Evolutionary conservation across 441 rosid genomes (phyloP).

Genomic region (Brassica balearica): DNA sequence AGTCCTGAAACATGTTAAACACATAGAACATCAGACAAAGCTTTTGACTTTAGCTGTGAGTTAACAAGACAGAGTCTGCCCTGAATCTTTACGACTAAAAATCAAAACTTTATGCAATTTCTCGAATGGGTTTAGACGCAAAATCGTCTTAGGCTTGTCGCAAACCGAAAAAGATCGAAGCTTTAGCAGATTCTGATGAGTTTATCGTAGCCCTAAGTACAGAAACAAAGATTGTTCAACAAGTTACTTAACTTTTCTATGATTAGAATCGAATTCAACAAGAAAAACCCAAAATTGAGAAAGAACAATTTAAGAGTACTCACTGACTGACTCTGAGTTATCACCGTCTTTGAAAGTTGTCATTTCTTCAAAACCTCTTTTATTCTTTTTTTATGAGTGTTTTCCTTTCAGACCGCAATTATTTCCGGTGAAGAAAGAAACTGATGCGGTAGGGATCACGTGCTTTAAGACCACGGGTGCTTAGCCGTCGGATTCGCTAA

Average conservation of each 20-base stretch:
- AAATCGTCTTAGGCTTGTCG: not conserved
- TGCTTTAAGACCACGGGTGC: not conserved
- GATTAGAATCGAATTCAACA: not conserved
- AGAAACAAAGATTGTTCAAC: slow-evolving; percentile 13
- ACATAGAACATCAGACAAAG: slow-evolving; percentile 16
- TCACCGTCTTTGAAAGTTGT: not conserved
- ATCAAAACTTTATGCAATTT: slow-evolving; percentile 20
- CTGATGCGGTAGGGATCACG: slow-evolving; percentile 6
- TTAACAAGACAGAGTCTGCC: slow-evolving; percentile 2
- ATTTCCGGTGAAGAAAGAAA: not conserved
- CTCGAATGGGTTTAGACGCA: not conserved
- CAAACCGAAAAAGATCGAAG: not conserved
- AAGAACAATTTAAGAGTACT: not conserved
- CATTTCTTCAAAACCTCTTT: slow-evolving; percentile 10
- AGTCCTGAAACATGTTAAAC: slow-evolving; percentile 25
- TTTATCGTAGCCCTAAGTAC: slow-evolving; percentile 5
- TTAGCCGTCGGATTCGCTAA: slow-evolving; percentile 28
- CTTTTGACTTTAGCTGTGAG: not conserved
- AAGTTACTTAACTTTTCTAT: not conserved
- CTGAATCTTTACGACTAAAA: slow-evolving; percentile 25
- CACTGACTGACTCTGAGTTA: slow-evolving; percentile 27
- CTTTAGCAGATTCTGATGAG: slow-evolving; percentile 9
- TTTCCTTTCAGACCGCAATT: not conserved
- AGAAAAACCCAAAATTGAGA: not conserved
- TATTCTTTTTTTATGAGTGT: not conserved